Percentiles rank a stretch among this genome's conserved stretches.
Conservation (phyloP, 75 land plant species). For the Picea glauca region DNA sequence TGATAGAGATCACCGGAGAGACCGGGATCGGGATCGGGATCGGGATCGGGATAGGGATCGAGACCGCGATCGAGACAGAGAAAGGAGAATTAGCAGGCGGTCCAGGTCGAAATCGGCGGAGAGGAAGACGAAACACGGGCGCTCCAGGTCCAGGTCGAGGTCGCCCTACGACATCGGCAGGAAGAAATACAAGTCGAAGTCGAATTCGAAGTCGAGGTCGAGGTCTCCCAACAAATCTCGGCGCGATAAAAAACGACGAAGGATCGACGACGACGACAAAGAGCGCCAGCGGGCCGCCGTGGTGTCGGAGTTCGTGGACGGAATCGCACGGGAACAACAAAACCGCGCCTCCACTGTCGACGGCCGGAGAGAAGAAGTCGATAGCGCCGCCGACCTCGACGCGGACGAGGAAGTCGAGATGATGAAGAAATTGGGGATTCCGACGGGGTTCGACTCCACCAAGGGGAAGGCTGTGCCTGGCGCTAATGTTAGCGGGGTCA, state of each 20-base stretch:
- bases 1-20: constrained; percentile 40
- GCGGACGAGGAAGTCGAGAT: constrained; percentile 66
- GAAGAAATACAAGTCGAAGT: constrained; percentile 16
- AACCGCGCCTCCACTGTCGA: constrained; percentile 8
- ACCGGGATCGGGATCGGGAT: constrained; percentile 52
- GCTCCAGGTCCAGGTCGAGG: constrained; percentile 6
- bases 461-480: constrained; percentile 87
- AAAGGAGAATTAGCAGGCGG: constrained; percentile 16
- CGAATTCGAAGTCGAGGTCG: constrained; percentile 22
- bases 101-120: constrained; percentile 27
- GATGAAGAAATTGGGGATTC: constrained; percentile 95
- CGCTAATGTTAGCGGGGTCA: constrained; percentile 72
- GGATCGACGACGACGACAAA: constrained; percentile 23
- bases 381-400: constrained; percentile 12
- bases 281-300: constrained; percentile 29
- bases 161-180: constrained; percentile 25
- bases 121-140: constrained; percentile 25
- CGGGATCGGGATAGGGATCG: constrained; percentile 28
- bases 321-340: constrained; percentile 38
- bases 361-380: constrained; percentile 8
- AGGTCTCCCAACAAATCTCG: constrained; percentile 26
- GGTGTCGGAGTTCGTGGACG: constrained; percentile 45
- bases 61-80: constrained; percentile 33
- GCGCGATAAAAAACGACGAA: constrained; percentile 21
- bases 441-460: constrained; percentile 78